Evolutionary conservation across 371 early-diverging fungal genomes (phyloP).

Genomic region (Mucor saturninus): DNA sequence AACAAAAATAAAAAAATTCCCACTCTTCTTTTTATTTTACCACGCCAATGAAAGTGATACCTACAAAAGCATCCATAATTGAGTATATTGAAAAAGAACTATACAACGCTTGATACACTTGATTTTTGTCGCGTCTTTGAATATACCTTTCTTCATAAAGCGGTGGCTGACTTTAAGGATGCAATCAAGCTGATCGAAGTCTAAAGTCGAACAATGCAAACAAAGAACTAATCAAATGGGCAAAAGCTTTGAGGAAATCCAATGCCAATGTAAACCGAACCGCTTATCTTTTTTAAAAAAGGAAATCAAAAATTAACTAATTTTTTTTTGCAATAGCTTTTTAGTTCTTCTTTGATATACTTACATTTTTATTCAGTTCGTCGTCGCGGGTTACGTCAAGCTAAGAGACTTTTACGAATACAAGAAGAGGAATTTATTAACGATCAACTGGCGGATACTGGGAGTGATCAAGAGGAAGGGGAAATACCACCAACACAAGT

Average conservation of each 20-base stretch:
- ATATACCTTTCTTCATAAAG: background rate
- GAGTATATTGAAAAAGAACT: conserved; percentile 12
- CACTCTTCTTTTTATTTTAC: no score
- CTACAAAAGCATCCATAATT: no score
- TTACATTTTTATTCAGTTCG: conserved; percentile 20
- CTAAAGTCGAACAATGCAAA: conserved; percentile 13
- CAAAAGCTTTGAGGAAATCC: conserved; percentile 9
- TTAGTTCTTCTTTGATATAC: conserved; percentile 2
- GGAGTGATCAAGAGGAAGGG: background rate
- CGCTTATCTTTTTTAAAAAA: no score
- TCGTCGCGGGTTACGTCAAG: conserved; percentile 9
- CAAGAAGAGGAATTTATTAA: conserved; percentile 16
- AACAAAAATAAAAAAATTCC: no score
- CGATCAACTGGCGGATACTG: conserved; percentile 12
- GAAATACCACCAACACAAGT: background rate
- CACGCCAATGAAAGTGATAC: no score
- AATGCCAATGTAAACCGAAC: conserved; percentile 9
- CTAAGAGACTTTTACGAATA: conserved; percentile 17
- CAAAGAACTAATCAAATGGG: conserved; percentile 18
- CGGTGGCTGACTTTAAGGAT: conserved; percentile 12
- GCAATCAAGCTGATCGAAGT: conserved; percentile 12
- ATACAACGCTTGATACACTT: conserved; percentile 6
- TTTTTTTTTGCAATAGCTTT: conserved; percentile 1
- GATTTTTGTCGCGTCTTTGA: conserved; percentile 4
- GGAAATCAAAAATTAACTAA: conserved; percentile 4